Base-by-base conservation (phyloP, 257 asterid species). In the Henckelia pumila region DNA sequence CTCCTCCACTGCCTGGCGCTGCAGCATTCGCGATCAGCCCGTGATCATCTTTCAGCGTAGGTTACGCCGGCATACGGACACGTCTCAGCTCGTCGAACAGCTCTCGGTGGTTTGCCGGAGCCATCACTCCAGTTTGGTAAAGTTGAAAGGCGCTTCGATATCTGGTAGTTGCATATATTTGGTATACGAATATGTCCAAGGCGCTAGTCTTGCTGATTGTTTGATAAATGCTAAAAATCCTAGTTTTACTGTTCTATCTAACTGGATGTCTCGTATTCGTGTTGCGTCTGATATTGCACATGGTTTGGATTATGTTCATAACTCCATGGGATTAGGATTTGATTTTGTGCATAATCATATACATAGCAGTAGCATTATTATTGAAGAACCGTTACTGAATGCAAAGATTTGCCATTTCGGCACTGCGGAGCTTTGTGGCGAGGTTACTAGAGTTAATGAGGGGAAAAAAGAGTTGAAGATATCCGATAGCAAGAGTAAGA, bases 401-500 rank as follows among this genome's bases (percentile, higher is more conserved):
- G 95, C 99, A 1, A 87, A 83, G 72, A 81, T 93, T 19, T 93
- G 99, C 60, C 96, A 93, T 71, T 93, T 86, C 23, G 99, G 99
- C 0, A 85, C 97, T 25, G 82, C 99, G 2, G 95, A 86, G 83
- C 97, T 93, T n/a, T 90, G 99, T 64, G 99, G 96, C 21, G 99
- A 93, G 86, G 73, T 81, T 30, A 55, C 9, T 67, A 76, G 73
- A 6, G 79, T 70, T 1, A 58, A 22, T 1, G 0, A 2, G 17
- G 75, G 71, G n/a, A 3, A 22, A 11, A 70, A 68, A 29, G 85
- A 75, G 17, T 26, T 68, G 0, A 78, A 63, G 72, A 72, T 83
- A 75, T 71, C 76, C 16, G 57, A 70, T 19, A 84, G 92, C 61
- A 84, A 82, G 74, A 49, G 56, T 0, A 77, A 67, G 69, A 87